Conservation (phyloP, 768 basidiomycete species). For the Hypsizygus marmoreus region DNA sequence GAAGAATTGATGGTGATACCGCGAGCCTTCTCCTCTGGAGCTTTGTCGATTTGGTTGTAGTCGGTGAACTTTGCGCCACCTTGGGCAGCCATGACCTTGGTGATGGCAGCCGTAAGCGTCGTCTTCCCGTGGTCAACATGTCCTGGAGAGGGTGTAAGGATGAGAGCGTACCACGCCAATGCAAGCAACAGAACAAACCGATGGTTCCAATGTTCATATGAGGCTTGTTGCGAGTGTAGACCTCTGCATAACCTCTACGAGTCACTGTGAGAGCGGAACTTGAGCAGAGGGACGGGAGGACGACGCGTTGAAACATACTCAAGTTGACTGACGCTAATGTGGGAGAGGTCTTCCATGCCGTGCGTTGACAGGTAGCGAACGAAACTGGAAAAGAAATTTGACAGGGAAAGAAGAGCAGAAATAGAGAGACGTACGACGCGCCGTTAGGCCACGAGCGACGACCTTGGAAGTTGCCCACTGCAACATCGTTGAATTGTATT, state of each 20-base stretch:
- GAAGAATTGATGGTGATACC: slow-evolving; percentile 99
- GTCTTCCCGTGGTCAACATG: slow-evolving; percentile 99
- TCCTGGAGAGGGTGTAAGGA: slow-evolving; percentile 47
- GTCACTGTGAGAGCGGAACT: slow-evolving; percentile 35
- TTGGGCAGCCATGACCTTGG: slow-evolving; percentile 80
- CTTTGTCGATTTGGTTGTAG: slow-evolving; percentile 98
- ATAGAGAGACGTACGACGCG: slow-evolving; percentile 39
- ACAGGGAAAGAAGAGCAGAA: neutral
- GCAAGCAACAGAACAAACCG: slow-evolving; percentile 45
- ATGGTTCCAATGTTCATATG: slow-evolving; percentile 97
- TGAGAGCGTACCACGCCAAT: neutral
- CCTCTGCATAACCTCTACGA: slow-evolving; percentile 77
- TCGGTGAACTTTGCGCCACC: slow-evolving; percentile 90
- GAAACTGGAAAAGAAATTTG: slow-evolving; percentile 12
- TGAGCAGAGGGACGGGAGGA: neutral
- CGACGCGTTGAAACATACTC: slow-evolving; percentile 28
- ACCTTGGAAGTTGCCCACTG: slow-evolving; percentile 53
- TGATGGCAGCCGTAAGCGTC: slow-evolving; percentile 93
- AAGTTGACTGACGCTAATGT: slow-evolving; percentile 21
- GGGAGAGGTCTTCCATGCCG: slow-evolving; percentile 25
- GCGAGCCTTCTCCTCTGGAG: slow-evolving; percentile 98
- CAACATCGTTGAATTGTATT: slow-evolving; percentile 41
- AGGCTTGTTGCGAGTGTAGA: slow-evolving; percentile 75
- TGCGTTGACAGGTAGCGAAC: slow-evolving; percentile 41
- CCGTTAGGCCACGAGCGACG: slow-evolving; percentile 47